Evolutionary conservation across 2,329 filamentous ascomycete species (phyloP).

Genomic region (Alternaria arborescens): DNA sequence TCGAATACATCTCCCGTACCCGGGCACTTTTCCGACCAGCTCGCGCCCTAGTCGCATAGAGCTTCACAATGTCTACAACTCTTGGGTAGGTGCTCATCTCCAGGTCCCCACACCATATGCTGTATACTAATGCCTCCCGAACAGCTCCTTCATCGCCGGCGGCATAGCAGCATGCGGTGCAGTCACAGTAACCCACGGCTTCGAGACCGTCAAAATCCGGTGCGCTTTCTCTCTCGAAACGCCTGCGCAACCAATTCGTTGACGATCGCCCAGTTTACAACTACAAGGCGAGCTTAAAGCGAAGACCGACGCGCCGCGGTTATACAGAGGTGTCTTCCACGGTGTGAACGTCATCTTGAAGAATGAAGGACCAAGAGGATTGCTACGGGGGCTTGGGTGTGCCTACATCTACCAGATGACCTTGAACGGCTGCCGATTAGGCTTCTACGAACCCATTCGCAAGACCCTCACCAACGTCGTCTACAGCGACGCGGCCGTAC

Average conservation of each 20-base stretch:
- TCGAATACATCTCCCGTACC: background rate
- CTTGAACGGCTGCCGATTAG: slow-evolving; percentile 93
- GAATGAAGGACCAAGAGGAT: slow-evolving; percentile 85
- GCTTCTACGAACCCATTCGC: slow-evolving; percentile 97
- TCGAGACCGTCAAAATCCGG: slow-evolving; percentile 99
- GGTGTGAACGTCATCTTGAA: slow-evolving; percentile 88
- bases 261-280: slow-evolving; percentile 73
- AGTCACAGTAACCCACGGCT: slow-evolving; percentile 96
- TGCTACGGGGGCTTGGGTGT: slow-evolving; percentile 88
- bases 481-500: slow-evolving; percentile 75
- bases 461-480: slow-evolving; percentile 72
- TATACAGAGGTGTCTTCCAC: slow-evolving; percentile 92
- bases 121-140: slow-evolving; percentile 5
- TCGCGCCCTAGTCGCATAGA: slow-evolving; percentile 15
- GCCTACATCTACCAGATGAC: slow-evolving; percentile 98
- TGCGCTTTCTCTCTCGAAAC: slow-evolving; percentile 53
- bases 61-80: slow-evolving; percentile 57
- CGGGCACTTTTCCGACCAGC: background rate
- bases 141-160: slow-evolving; percentile 88
- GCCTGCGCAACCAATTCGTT: slow-evolving; percentile 19
- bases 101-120: background rate
- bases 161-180: slow-evolving; percentile 97
- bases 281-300: slow-evolving; percentile 93
- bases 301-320: slow-evolving; percentile 82
- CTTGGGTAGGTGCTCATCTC: slow-evolving; percentile 48